Conservation (phyloP, 2,329 filamentous ascomycete genomes). For the Sordariomycetes sp. region DNA sequence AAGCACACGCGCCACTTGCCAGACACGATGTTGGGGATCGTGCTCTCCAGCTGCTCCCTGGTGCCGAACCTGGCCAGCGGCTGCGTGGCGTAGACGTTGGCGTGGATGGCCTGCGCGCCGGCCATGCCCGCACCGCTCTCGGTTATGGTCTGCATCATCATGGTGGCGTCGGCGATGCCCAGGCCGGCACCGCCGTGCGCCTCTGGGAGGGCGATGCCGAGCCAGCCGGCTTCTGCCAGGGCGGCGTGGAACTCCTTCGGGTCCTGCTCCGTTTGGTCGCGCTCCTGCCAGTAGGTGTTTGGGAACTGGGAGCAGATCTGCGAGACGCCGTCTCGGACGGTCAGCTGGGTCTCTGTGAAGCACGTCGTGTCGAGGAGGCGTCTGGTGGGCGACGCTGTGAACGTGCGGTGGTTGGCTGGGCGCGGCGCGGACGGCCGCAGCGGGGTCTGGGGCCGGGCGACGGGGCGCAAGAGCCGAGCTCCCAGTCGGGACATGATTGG, state of each 20-base stretch:
- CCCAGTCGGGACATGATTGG: background rate
- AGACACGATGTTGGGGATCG: conserved; percentile 60
- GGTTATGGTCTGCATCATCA: conserved; percentile 79
- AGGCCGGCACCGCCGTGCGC: conserved; percentile 63
- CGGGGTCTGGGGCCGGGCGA: background rate
- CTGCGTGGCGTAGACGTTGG: conserved; percentile 67
- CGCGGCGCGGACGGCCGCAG: background rate
- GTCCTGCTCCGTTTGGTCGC: conserved; percentile 59
- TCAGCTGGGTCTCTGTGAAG: conserved; percentile 63
- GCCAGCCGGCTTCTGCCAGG: conserved; percentile 65
- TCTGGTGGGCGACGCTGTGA: conserved; percentile 22
- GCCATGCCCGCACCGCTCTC: conserved; percentile 75
- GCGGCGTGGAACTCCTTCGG: conserved; percentile 68
- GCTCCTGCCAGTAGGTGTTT: conserved; percentile 67
- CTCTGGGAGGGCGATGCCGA: conserved; percentile 71
- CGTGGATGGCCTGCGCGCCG: conserved; percentile 51
- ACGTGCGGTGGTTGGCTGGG: conserved; percentile 8
- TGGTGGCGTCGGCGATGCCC: conserved; percentile 70
- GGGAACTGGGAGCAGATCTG: conserved; percentile 62
- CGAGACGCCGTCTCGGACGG: conserved; percentile 58
- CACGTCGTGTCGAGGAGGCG: conserved; percentile 60
- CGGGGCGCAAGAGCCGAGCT: background rate
- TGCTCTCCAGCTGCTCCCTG: conserved; percentile 48
- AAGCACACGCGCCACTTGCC: conserved; percentile 68
- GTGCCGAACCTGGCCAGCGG: conserved; percentile 64